Evolutionary conservation across 495 filamentous ascomycete genomes (phyloP), one percentile per base, ranked within the genome.

Genomic region (Aspergillus diversus): DNA sequence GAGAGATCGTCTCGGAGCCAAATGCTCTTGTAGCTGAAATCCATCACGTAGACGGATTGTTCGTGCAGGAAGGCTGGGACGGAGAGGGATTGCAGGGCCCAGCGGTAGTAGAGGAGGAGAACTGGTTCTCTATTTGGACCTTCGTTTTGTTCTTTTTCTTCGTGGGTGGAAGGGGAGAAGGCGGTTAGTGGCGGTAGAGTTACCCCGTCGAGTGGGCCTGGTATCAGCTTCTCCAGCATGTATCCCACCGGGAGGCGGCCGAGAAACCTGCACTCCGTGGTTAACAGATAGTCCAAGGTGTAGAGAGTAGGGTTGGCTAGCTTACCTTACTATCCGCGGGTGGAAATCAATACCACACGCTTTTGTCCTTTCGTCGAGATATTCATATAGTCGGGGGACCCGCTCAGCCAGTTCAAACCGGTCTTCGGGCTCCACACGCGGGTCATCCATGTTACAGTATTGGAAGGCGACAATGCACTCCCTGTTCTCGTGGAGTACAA

Each of bases 31-130:
- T 13, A 27, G 15, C 37, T 48, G 57, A 59, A 35, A 50, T 59
- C 57, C 37, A 48, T 59, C 16, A 59, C n/a, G 21, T 48, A 59
- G 37, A 59, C 57, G 6, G 5, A 17, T 4, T 48, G 16, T 4
- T 47, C 37, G 27, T 50, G 57, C n/a, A 59, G 43, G 43, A 59
- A 59, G 5, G 16, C 37, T 34, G 50, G 57, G 5, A 16, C n/a
- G 5, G 39, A 12, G 37, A 59, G 57, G 17, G 57, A 48, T 59
- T 59, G 57, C 11, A 59, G 43, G 7, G 57, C 37, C 57, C 57
- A 59, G 43, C 57, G 57, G 37, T 59, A 59, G 43, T 50, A 59
- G 21, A 59, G 57, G 13, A 59, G 15, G 16, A 59, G 57, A 3
- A 47, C 15, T 11, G 57, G 37, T 21, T 47, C 57, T 50, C 57